phyloP scores from a whole-genome alignment of 1,139 yeast species.

The Candida tropicalis region DNA sequence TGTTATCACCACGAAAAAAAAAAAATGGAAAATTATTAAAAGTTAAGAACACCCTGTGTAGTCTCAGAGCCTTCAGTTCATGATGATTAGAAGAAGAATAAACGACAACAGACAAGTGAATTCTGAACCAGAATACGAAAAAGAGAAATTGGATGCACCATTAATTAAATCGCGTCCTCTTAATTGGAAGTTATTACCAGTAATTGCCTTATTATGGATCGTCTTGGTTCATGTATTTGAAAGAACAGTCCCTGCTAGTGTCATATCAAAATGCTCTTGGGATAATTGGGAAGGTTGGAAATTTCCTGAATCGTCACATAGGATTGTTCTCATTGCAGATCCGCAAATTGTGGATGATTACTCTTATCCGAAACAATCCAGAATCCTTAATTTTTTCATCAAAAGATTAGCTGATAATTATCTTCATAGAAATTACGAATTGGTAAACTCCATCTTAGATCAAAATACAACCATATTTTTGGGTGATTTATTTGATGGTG shows the following conservation, averaged over 20 bases:
- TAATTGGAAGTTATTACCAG: conserved; percentile 1
- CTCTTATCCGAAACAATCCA: conserved; percentile 64
- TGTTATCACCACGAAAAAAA: not conserved
- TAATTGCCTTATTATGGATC: conserved; percentile 39
- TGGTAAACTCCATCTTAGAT: conserved; percentile 57
- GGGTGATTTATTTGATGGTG: conserved; percentile 95
- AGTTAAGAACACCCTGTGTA: not conserved
- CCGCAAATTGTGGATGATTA: conserved; percentile 88
- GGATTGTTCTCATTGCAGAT: conserved; percentile 80
- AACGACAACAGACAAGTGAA: not conserved
- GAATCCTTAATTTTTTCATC: conserved; percentile 46
- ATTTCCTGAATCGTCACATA: conserved; percentile 55
- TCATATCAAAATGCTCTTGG: conserved; percentile 64
- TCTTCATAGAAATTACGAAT: conserved; percentile 73
- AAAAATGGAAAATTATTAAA: not conserved
- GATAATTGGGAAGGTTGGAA: conserved; percentile 60
- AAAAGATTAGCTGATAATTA: conserved; percentile 68
- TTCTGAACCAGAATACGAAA: not conserved
- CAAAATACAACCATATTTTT: conserved; percentile 80
- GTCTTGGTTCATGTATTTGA: conserved; percentile 60
- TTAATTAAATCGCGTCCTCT: not conserved
- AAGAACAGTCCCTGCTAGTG: conserved; percentile 51
- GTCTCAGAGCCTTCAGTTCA: not conserved
- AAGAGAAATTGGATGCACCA: not conserved
- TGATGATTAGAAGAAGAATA: not conserved